phyloP scores from a whole-genome alignment of 352 stramenopile species.

The Thraustochytrium striatum region DNA sequence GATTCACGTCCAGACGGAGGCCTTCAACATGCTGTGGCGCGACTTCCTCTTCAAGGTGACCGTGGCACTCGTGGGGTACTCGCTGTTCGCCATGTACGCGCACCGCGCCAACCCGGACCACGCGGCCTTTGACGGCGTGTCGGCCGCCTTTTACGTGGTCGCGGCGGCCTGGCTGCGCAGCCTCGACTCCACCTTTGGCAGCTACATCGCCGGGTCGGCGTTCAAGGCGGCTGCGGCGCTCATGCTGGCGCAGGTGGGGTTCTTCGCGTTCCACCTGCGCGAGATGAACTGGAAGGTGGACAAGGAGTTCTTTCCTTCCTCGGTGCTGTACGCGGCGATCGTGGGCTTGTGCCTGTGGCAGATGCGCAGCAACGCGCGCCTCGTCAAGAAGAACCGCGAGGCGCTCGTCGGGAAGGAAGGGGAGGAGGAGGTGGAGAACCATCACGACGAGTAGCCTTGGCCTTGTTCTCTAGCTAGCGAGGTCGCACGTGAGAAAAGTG shows the following conservation, averaged over 20 bases:
- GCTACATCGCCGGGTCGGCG: background rate
- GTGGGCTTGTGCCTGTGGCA: conserved; percentile 3
- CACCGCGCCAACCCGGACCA: conserved; percentile 22
- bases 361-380: conserved; percentile 20
- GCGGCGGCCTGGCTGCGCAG: conserved; percentile 4
- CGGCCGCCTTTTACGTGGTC: background rate
- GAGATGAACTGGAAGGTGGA: background rate
- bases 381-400: conserved; percentile 6
- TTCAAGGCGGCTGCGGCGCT: background rate
- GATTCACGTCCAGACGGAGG: conserved; percentile 41
- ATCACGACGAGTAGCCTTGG: too few species aligned
- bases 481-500: too few species aligned
- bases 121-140: background rate
- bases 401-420: conserved; percentile 1
- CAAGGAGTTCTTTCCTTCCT: conserved; percentile 1
- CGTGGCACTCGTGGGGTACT: conserved; percentile 11
- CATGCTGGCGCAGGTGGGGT: background rate
- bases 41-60: conserved; percentile 6
- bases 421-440: too few species aligned
- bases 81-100: background rate
- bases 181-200: conserved; percentile 14
- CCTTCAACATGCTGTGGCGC: conserved; percentile 31
- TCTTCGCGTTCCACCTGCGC: conserved; percentile 1
- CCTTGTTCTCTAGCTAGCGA: too few species aligned
- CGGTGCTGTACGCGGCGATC: background rate